Evolutionary conservation across 1,284 basidiomycete species (phyloP).

Genomic region (Tremellales sp.): DNA sequence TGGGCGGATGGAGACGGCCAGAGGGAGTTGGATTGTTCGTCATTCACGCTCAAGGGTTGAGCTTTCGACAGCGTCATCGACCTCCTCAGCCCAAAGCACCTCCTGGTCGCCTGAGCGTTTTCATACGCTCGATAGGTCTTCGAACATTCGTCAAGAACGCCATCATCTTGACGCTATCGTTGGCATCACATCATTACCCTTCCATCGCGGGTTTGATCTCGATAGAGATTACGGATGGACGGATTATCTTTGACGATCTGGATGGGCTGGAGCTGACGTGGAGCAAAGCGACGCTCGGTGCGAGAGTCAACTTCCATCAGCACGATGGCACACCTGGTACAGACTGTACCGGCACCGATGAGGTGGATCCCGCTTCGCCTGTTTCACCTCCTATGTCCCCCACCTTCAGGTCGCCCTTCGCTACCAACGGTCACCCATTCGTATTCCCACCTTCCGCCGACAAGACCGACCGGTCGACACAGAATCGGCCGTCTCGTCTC

Average conservation of each 20-base stretch:
- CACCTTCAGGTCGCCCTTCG: slow-evolving; percentile 8
- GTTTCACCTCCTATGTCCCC: slow-evolving; percentile 7
- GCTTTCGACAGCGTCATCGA: slow-evolving; percentile 9
- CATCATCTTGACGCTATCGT: neutral
- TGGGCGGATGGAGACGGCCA: slow-evolving; percentile 22
- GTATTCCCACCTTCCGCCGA: slow-evolving; percentile 6
- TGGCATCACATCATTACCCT: slow-evolving; percentile 23
- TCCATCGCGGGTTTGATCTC: slow-evolving; percentile 32
- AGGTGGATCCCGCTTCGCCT: slow-evolving; percentile 1
- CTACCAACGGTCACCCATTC: slow-evolving; percentile 11
- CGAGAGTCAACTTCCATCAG: slow-evolving; percentile 29
- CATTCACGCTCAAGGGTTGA: slow-evolving; percentile 33
- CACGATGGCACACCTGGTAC: neutral
- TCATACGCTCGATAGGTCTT: no score
- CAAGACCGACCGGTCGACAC: neutral
- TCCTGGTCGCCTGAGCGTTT: no score
- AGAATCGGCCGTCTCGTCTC: slow-evolving; percentile 11
- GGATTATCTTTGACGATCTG: slow-evolving; percentile 37
- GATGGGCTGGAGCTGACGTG: slow-evolving; percentile 29
- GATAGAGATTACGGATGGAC: slow-evolving; percentile 28
- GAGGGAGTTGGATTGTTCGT: slow-evolving; percentile 29
- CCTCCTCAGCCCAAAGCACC: neutral
- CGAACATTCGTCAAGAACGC: neutral
- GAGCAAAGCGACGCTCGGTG: slow-evolving; percentile 19
- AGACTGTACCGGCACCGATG: neutral